phyloP scores from a whole-genome alignment of 2,329 filamentous ascomycete species.

The Colletotrichum tofieldiae region DNA sequence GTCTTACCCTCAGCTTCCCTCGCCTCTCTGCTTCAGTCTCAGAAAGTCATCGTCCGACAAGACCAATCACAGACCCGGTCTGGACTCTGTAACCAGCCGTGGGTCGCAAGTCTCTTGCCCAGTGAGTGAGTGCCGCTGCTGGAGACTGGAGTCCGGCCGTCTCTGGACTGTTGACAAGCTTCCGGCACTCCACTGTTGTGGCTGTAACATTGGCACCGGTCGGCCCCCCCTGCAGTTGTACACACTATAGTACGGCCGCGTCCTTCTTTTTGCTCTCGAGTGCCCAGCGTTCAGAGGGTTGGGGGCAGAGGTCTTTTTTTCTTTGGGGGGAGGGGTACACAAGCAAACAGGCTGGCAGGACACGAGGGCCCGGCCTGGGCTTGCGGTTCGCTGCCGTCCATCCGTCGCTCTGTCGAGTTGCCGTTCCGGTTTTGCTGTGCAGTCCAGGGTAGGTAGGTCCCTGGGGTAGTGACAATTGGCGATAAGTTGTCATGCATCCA shows the following conservation, averaged over 20 bases:
- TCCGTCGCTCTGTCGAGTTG: neutral
- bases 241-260: neutral
- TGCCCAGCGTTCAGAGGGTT: neutral
- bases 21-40: neutral
- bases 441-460: neutral
- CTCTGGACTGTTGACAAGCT: slow-evolving; percentile 30
- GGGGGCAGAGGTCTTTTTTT: too few species aligned
- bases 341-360: slow-evolving; percentile 3
- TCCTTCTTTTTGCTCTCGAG: slow-evolving; percentile 4
- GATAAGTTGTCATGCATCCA: neutral
- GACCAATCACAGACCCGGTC: slow-evolving; percentile 12
- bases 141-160: slow-evolving; percentile 3
- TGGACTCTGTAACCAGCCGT: slow-evolving; percentile 35
- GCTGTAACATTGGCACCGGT: slow-evolving; percentile 30
- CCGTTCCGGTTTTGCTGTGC: slow-evolving; percentile 6
- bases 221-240: slow-evolving; percentile 1
- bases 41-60: neutral
- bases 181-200: slow-evolving; percentile 26
- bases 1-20: neutral
- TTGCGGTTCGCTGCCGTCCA: slow-evolving; percentile 7
- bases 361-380: neutral
- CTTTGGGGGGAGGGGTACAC: neutral
- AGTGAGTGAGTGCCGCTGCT: slow-evolving; percentile 6
- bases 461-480: neutral
- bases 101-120: slow-evolving; percentile 17